Evolutionary conservation across 2,329 filamentous ascomycete species (phyloP).

Genomic region (Phyllosticta citribraziliensis): DNA sequence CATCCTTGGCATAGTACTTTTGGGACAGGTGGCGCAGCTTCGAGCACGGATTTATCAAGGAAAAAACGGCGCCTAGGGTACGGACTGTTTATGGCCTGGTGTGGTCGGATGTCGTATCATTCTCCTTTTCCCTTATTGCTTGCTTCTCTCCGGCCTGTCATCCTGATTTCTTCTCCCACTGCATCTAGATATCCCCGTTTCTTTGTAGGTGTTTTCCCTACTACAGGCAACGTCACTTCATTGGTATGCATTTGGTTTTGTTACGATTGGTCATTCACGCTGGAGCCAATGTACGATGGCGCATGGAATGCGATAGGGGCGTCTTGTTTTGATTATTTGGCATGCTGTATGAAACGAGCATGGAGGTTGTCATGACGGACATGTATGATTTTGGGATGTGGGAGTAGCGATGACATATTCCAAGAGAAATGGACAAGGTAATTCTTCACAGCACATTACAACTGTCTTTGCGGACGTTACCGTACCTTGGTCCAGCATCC

Average conservation of each 20-base stretch:
- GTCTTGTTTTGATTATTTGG: background rate
- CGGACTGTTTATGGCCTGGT: background rate
- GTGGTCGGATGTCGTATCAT: background rate
- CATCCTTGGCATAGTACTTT: background rate
- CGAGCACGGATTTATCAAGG: background rate
- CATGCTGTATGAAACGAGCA: background rate
- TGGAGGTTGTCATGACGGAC: background rate
- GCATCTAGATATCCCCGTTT: background rate
- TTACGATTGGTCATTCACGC: background rate
- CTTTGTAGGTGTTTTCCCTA: background rate
- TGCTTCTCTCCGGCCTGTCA: background rate
- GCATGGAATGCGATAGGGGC: background rate
- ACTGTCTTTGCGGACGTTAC: too few relatives aligned
- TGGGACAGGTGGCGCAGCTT: background rate
- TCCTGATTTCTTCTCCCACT: background rate
- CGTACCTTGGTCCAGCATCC: background rate
- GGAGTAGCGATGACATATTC: background rate
- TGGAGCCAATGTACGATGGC: background rate
- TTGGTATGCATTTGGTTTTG: background rate
- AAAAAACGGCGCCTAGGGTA: background rate
- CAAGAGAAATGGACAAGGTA: background rate
- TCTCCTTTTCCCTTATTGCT: background rate
- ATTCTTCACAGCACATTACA: background rate
- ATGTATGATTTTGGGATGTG: background rate
- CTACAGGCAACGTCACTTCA: background rate